A percentile compares a stretch with the other conserved stretches of the same genome.
Conservation (phyloP, 148 eudicot species). For the Camellia granthamiana region DNA sequence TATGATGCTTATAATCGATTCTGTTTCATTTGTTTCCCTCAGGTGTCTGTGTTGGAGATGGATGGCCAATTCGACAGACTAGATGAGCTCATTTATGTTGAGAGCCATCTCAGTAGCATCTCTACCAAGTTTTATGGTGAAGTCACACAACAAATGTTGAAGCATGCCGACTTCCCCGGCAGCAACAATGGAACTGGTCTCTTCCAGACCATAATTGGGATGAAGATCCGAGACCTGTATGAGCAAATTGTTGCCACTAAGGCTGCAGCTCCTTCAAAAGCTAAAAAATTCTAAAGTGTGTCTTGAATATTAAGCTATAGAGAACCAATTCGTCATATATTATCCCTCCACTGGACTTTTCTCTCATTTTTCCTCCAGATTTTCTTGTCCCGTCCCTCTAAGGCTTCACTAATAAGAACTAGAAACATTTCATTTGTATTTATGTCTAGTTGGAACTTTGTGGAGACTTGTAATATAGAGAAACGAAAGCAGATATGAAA, state of each 20-base stretch:
- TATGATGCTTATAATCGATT: neutral
- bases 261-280: constrained; percentile 49
- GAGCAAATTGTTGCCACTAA: constrained; percentile 71
- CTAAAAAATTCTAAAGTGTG: constrained; percentile 56
- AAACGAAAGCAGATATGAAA: constrained; percentile 27
- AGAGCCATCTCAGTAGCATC: constrained; percentile 94
- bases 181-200: constrained; percentile 98
- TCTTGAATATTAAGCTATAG: neutral
- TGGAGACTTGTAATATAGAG: constrained; percentile 32
- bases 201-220: constrained; percentile 90
- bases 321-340: constrained; percentile 15
- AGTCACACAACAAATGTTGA: constrained; percentile 96
- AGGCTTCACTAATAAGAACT: constrained; percentile 11
- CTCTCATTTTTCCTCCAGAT: constrained; percentile 2
- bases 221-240: constrained; percentile 93
- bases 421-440: constrained; percentile 26
- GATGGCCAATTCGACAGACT: constrained; percentile 98
- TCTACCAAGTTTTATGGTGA: constrained; percentile 98
- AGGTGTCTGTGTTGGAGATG: constrained; percentile 97
- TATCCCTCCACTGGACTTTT: neutral
- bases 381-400: constrained; percentile 5
- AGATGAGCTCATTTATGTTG: constrained; percentile 94
- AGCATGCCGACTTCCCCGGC: constrained; percentile 94
- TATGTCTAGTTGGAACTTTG: constrained; percentile 20
- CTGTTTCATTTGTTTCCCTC: constrained; percentile 9